Base-by-base conservation (phyloP, 2,329 filamentous ascomycete species). In the Endocalyx cinctus region DNA sequence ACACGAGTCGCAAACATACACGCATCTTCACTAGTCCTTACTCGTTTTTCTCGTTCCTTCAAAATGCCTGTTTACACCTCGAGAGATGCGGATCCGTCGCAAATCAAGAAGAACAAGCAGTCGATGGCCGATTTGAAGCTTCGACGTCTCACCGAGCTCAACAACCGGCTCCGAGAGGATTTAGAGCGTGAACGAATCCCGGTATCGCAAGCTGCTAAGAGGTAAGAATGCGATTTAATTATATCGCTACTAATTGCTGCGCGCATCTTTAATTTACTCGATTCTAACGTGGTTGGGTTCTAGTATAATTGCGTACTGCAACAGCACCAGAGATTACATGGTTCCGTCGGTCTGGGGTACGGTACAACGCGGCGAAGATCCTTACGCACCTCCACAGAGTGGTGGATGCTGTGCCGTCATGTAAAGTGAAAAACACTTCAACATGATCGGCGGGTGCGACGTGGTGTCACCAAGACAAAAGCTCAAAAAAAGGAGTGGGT, bases 71-170 rank as follows among this genome's bases (percentile, higher is more conserved):
- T 76, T 47, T 82, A 81, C 65, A 79, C 77, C 38, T 80, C 77
- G 30, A 74, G 78, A 52, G 78, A 82, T 57, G 76, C 75, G 63
- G 78, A 82, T 58, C 75, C 77, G 60, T 76, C 74, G 54, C 77
- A 82, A 60, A 77, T 79, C 52, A 80, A 77, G 75, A 94, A 89
- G 72, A 97, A 94, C 72, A 96, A 96, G 74, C 92, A 97, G 70
- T 95, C 87, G 61, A 97, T 98, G 87, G 90, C 90, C 51, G 92
- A 98, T 63, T 78, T 98, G 47, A 98, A 98, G 76, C 79, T 97
- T 55, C 83, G 92, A 56, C 84, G 92, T 47, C 74, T 98, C 65
- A 97, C 89, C 42, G 92, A 98, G 70, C 79, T 98, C 55, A 98
- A 97, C 74, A 87, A 87, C 65, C 84, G 92, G 52, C 70, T 98